Evolutionary conservation across 495 filamentous ascomycete species (phyloP), one percentile per base, ranked within the genome.

Genomic region (Lophium mytilinum): DNA sequence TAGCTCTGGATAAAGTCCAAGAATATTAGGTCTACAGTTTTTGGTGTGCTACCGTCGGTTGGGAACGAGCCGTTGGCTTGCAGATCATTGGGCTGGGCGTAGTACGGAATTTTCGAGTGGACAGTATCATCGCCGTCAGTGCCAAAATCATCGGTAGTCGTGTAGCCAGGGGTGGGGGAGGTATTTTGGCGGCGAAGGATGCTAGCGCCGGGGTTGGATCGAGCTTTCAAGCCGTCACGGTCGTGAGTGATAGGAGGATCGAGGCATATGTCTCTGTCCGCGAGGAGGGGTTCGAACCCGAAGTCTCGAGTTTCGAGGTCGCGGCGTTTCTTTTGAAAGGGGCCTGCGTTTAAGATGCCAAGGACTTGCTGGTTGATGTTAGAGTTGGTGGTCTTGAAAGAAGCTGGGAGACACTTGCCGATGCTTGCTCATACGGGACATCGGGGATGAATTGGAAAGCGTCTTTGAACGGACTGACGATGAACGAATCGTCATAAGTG

Each of bases 81-180:
- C 40, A 68, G 41, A 43, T 67, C 42, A 24, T 61, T 61, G 17
- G 61, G 65, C 50, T 53, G 53, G 33, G 36, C 15, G 52, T 62
- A 65, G 58, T 57, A 56, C 11, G 58, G 58, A 45, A 67, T 66
- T n/a, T 39, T 14, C 51, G 53, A 60, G 57, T 74, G 72, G 4
- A 62, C 40, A 0, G 72, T 74, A 39, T 74, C 72, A 54, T 74
- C 72, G 50, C 70, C 70, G 45, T 69, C 63, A 14, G 43, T 57
- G 53, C 73, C 74, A 51, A 74, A 75, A 53, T 76, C 74, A 43
- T 76, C 74, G 8, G 18, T 66, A 9, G 74, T 76, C 1, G 54
- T 61, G 57, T 75, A 75, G 17, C 74, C 74, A 11, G 70, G 69
- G n/a, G 66, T 69, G 1, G 61, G 34, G 37, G 48, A 39, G 34